These are phyloP conservation scores for Stemphylium beticola DNA, from an alignment of 2,329 filamentous ascomycete genomes.

Conservation along the genomic window DNA sequence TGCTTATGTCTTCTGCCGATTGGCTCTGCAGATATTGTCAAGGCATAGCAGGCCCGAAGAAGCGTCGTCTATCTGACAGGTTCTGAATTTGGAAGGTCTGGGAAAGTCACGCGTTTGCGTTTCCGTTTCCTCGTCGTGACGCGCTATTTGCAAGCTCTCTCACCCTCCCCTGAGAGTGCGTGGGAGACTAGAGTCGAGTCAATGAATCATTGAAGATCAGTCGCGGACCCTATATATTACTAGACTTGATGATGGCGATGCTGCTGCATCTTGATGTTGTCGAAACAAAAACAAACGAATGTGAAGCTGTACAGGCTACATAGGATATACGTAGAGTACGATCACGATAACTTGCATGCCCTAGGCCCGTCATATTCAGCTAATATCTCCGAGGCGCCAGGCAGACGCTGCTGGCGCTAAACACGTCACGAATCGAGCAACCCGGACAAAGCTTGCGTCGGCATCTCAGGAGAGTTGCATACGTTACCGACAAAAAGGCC, in stretches of 20 bases:
- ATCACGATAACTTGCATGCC: neutral
- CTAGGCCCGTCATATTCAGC: neutral
- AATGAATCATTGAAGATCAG: no score
- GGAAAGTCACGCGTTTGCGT: constrained; percentile 20
- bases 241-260: no score
- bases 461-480: neutral
- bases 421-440: constrained; percentile 12
- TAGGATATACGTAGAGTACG: neutral
- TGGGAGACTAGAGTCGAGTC: no score
- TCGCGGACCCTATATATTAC: no score
- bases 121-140: constrained; percentile 5
- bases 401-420: constrained; percentile 12
- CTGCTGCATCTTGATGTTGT: no score
- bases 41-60: constrained; percentile 13
- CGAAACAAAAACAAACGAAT: neutral
- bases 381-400: constrained; percentile 4
- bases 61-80: constrained; percentile 8
- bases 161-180: neutral
- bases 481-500: neutral
- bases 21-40: constrained; percentile 13
- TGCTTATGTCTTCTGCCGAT: constrained; percentile 13
- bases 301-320: neutral
- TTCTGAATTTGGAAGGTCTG: constrained; percentile 3
- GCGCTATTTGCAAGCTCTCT: neutral
- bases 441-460: constrained; percentile 2